Conservation (phyloP, 495 filamentous ascomycete genomes). For the Xylaria intraflava region DNA sequence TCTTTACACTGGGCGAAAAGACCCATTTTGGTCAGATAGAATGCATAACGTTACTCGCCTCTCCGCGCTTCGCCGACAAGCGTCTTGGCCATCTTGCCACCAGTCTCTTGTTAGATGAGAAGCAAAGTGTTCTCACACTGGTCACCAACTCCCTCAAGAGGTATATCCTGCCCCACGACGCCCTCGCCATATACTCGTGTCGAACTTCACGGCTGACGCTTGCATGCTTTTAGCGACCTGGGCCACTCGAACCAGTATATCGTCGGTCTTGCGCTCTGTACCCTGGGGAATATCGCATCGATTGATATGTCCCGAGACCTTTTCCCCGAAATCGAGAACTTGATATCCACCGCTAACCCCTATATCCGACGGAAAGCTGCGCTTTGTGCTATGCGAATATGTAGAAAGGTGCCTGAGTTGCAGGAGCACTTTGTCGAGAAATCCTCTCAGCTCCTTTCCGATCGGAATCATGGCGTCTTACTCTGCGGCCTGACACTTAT, state of each 20-base stretch:
- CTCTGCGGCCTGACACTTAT: constrained; percentile 88
- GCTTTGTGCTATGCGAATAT: constrained; percentile 99
- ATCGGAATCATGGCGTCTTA: constrained; percentile 89
- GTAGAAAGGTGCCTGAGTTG: constrained; percentile 92
- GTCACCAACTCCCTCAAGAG: constrained; percentile 98
- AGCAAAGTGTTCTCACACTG: constrained; percentile 93
- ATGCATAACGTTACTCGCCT: constrained; percentile 94
- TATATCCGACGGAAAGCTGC: constrained; percentile 97
- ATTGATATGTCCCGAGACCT: constrained; percentile 98
- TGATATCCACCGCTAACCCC: constrained; percentile 87
- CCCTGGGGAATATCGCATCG: constrained; percentile 93
- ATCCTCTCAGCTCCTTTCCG: constrained; percentile 77
- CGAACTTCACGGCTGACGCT: constrained; percentile 21
- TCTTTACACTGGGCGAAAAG: constrained; percentile 96
- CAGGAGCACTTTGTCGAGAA: constrained; percentile 97
- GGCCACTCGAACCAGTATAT: constrained; percentile 98
- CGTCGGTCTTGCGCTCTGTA: constrained; percentile 90
- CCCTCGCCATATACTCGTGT: neutral
- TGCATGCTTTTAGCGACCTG: constrained; percentile 62
- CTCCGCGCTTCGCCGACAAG: constrained; percentile 96
- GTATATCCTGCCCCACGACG: constrained; percentile 40
- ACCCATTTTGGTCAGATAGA: constrained; percentile 99
- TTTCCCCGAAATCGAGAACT: constrained; percentile 86
- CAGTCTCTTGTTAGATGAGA: constrained; percentile 94
- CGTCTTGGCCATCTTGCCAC: constrained; percentile 92